Evolutionary conservation across 164 flowering plant species (phyloP).

Genomic region (Umbellularia californica): DNA sequence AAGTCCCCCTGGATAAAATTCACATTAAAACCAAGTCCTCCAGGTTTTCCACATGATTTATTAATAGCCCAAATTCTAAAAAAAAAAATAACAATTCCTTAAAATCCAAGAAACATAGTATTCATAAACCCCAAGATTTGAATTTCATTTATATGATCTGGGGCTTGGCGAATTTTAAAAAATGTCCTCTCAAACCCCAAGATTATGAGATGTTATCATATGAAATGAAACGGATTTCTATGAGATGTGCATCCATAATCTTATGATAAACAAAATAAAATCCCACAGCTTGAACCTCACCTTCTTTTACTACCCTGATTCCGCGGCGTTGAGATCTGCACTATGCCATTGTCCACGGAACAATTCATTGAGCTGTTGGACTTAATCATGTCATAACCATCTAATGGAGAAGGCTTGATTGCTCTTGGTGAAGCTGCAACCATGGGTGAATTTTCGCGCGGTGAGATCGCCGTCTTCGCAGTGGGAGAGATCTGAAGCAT

Average conservation of each 20-base stretch:
- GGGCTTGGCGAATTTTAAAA: neutral
- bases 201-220: conserved; percentile 4
- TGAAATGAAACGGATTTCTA: neutral
- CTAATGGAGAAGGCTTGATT: conserved; percentile 20
- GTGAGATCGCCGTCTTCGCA: conserved; percentile 22
- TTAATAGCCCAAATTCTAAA: neutral
- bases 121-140: neutral
- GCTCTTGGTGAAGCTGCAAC: conserved; percentile 22
- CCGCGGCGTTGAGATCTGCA: conserved; percentile 83
- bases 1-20: neutral
- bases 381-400: conserved; percentile 27
- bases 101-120: neutral
- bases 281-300: conserved; percentile 11
- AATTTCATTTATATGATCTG: neutral
- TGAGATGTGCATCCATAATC: neutral
- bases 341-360: conserved; percentile 28
- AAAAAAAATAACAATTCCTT: neutral
- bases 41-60: neutral
- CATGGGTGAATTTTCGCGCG: conserved; percentile 22
- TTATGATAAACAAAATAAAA: neutral
- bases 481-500: conserved; percentile 77
- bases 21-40: neutral
- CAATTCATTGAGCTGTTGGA: conserved; percentile 25
- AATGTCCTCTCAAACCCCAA: neutral
- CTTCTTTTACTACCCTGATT: conserved; percentile 76